Percentiles rank a stretch among this genome's conserved stretches.
Conservation (phyloP, 352 stramenopile genomes). For the Phytophthora citricola region DNA sequence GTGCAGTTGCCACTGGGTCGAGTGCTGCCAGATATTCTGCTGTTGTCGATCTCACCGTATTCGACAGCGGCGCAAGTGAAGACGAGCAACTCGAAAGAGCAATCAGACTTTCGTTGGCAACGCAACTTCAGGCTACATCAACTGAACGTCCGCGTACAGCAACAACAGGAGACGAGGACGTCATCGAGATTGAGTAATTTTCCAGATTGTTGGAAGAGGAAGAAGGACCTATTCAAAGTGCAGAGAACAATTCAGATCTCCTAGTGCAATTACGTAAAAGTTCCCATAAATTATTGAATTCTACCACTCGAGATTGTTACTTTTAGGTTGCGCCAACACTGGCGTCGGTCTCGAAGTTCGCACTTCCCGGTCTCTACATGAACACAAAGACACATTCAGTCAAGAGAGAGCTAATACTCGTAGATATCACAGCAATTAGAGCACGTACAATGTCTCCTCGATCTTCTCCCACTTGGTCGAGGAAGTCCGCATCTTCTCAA, state of each 20-base stretch:
- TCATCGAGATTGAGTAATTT: constrained; percentile 49
- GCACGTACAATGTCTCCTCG: constrained; percentile 74
- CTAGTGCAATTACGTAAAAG: no score
- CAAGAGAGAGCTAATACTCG: constrained; percentile 14
- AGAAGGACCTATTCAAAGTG: no score
- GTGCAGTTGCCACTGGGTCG: neutral
- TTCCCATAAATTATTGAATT: constrained; percentile 1
- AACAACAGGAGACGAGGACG: constrained; percentile 32
- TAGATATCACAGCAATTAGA: constrained; percentile 24
- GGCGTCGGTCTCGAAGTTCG: constrained; percentile 4
- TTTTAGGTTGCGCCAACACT: constrained; percentile 16
- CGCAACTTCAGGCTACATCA: neutral
- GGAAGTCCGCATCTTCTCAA: constrained; percentile 67
- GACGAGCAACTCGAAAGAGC: constrained; percentile 18
- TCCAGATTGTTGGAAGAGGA: no score
- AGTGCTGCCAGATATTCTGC: neutral
- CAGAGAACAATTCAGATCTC: no score
- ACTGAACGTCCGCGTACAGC: neutral
- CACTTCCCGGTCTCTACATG: constrained; percentile 24
- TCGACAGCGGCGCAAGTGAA: constrained; percentile 37
- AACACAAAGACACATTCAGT: constrained; percentile 11
- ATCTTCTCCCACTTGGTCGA: constrained; percentile 82
- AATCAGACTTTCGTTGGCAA: constrained; percentile 3
- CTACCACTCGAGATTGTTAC: constrained; percentile 24
- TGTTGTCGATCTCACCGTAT: constrained; percentile 45